Evolutionary conservation across 257 asterid species (phyloP), one percentile per base, ranked within the genome.

Genomic region (Penstemon barbatus): DNA sequence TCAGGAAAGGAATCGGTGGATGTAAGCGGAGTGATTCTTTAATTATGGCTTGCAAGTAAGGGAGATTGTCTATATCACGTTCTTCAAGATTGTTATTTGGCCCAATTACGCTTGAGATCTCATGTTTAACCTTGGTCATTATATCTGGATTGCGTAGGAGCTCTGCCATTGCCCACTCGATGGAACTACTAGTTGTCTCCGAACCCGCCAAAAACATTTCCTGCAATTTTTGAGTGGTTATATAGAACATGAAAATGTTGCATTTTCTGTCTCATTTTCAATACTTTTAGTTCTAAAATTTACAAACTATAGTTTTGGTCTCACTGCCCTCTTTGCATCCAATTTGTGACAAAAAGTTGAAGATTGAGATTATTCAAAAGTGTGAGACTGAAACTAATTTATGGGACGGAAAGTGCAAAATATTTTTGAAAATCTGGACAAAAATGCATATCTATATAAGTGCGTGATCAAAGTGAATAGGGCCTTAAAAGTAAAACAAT

Each of bases 11-110:
- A 19, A 79, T 38, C 1, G 87, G 86, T 0, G 89, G 87, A 57
- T 81, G 87, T 41, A 84, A 55, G 5, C 86, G 78, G 8, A 81
- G 78, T 0, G 86, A 75, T 69, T 86, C 96, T 13, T 89, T 89
- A 8, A 81, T 37, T 39, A 84, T 83, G 0, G 89, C 85, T 57
- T 79, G 82, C 37, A 81, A 37, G 61, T 84, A 84, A 4, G 81
- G 80, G 12, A 81, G 75, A 10, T 53, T 54, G 1, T 79, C 82
- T 1, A 81, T 61, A 65, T 84, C 81, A 40, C 15, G 18, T 19
- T 84, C 89, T 63, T 78, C 63, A 6, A 83, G 56, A n/a, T 69
- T 81, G 6, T 13, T 45, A 5, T 19, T 4, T 0, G 73, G 58
- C 6, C 75, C 77, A 6, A 80, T 6, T 3, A 78, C 46, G 25